Evolutionary conservation across 1,139 yeast species (phyloP).

Genomic region (Sugiyamaella grinbergsii): DNA sequence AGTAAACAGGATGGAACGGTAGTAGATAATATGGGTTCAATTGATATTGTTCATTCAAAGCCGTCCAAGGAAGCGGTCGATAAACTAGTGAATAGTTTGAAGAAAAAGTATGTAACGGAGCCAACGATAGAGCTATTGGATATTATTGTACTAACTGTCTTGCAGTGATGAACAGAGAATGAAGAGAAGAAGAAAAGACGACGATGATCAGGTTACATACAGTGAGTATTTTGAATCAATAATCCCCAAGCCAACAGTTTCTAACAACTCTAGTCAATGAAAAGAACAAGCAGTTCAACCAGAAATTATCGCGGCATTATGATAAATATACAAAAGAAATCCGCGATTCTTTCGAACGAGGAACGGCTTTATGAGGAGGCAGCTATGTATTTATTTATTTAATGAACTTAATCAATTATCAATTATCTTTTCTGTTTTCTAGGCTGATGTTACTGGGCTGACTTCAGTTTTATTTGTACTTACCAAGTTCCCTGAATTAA

Average conservation of each 20-base stretch:
- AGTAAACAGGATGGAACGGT: conserved; percentile 27
- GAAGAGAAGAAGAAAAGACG: conserved; percentile 45
- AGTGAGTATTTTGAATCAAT: conserved; percentile 30
- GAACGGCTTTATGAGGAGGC: conserved; percentile 41
- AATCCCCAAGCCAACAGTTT: too few relatives aligned
- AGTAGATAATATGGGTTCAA: conserved; percentile 17
- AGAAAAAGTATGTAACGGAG: conserved; percentile 42
- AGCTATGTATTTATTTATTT: conserved; percentile 10
- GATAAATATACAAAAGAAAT: conserved; percentile 51
- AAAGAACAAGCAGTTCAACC: conserved; percentile 76
- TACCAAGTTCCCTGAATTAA: conserved; percentile 12
- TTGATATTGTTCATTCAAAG: conserved; percentile 37
- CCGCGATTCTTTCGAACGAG: conserved; percentile 47
- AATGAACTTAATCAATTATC: not conserved
- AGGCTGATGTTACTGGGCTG: too few relatives aligned
- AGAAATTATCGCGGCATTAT: conserved; percentile 62
- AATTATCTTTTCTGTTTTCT: not conserved
- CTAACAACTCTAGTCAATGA: conserved; percentile 56
- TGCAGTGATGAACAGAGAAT: conserved; percentile 38
- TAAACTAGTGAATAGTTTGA: conserved; percentile 46
- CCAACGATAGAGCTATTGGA: conserved; percentile 24
- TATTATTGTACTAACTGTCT: conserved; percentile 24
- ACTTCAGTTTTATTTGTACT: too few relatives aligned
- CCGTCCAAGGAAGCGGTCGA: conserved; percentile 48
- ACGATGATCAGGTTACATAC: conserved; percentile 46